Percentiles rank a stretch among this genome's conserved stretches.
These are phyloP conservation scores for Elongisporangium anandrum DNA, from an alignment of 352 stramenopile genomes.

Conservation along the genomic window DNA sequence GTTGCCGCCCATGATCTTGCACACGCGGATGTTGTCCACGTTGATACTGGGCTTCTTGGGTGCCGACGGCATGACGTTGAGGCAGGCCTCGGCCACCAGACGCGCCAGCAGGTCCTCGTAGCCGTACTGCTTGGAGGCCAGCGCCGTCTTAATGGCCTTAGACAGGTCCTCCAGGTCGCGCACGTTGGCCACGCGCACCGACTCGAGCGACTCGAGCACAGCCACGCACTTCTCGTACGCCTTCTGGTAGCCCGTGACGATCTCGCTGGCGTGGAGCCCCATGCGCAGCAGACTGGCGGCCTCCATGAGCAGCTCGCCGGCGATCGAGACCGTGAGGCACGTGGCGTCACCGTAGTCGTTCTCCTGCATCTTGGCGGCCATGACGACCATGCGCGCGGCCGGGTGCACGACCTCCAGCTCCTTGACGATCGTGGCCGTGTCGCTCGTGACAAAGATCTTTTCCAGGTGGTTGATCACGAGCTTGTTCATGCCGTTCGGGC, in stretches of 20 bases:
- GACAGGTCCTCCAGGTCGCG: slow-evolving; percentile 85
- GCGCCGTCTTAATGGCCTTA: slow-evolving; percentile 90
- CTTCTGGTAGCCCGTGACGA: slow-evolving; percentile 96
- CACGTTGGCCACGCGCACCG: slow-evolving; percentile 67
- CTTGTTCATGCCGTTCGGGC: slow-evolving; percentile 99
- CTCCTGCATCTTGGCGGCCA: slow-evolving; percentile 98
- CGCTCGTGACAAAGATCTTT: slow-evolving; percentile 99
- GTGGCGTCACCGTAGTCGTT: slow-evolving; percentile 96
- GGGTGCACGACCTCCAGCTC: slow-evolving; percentile 98
- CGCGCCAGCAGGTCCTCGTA: slow-evolving; percentile 93
- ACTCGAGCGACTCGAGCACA: slow-evolving; percentile 90
- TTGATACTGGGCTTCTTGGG: slow-evolving; percentile 90
- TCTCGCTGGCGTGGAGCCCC: slow-evolving; percentile 97
- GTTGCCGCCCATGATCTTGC: slow-evolving; percentile 97
- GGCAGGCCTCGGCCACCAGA: slow-evolving; percentile 93
- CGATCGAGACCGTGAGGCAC: slow-evolving; percentile 97
- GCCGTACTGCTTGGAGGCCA: slow-evolving; percentile 98
- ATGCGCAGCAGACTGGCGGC: slow-evolving; percentile 96
- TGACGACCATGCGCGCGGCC: slow-evolving; percentile 97
- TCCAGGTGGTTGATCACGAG: slow-evolving; percentile 99
- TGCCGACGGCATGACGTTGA: slow-evolving; percentile 90
- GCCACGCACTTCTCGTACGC: slow-evolving; percentile 92
- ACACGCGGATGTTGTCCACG: slow-evolving; percentile 97
- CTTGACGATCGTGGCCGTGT: slow-evolving; percentile 99
- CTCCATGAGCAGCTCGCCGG: slow-evolving; percentile 96